A percentile compares a stretch with the other conserved stretches of the same genome.
Evolutionary conservation across 2,329 filamentous ascomycete genomes (phyloP).

Genomic region (Colletotrichum liaoningense): DNA sequence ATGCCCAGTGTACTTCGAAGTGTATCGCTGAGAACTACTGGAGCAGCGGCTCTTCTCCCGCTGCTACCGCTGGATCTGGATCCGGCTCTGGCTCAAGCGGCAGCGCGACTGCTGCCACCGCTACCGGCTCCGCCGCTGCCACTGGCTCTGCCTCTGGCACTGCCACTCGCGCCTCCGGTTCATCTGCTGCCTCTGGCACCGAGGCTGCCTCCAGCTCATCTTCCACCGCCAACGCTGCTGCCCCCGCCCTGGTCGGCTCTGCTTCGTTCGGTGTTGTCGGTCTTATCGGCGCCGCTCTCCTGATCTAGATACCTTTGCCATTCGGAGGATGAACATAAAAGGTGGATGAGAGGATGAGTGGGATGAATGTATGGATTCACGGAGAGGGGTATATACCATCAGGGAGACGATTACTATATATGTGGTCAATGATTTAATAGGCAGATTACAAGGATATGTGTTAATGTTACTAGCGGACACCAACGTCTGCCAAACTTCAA

Average conservation of each 20-base stretch:
- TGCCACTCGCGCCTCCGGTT: constrained; percentile 6
- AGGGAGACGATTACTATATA: constrained; percentile 12
- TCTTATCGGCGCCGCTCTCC: constrained; percentile 60
- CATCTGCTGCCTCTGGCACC: constrained; percentile 36
- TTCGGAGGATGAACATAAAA: constrained; percentile 1
- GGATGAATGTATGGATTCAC: not conserved
- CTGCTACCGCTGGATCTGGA: constrained; percentile 34
- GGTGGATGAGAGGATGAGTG: not conserved
- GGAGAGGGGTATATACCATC: constrained; percentile 25
- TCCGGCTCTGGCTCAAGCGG: constrained; percentile 35
- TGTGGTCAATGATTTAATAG: constrained; percentile 18
- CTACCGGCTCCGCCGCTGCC: constrained; percentile 36
- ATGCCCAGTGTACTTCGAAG: constrained; percentile 57
- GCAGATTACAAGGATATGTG: constrained; percentile 17
- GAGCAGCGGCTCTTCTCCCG: constrained; percentile 40
- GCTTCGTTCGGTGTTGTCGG: constrained; percentile 58
- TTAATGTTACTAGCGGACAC: constrained; percentile 11
- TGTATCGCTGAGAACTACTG: constrained; percentile 63
- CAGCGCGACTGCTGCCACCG: constrained; percentile 12
- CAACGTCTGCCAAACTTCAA: not conserved
- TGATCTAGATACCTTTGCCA: constrained; percentile 54
- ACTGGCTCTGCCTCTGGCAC: constrained; percentile 37
- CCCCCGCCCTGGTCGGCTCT: constrained; percentile 51
- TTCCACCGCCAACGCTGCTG: constrained; percentile 46
- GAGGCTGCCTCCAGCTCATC: constrained; percentile 42